Conservation (phyloP, 306 rosid genomes). For the Glycine soja region DNA sequence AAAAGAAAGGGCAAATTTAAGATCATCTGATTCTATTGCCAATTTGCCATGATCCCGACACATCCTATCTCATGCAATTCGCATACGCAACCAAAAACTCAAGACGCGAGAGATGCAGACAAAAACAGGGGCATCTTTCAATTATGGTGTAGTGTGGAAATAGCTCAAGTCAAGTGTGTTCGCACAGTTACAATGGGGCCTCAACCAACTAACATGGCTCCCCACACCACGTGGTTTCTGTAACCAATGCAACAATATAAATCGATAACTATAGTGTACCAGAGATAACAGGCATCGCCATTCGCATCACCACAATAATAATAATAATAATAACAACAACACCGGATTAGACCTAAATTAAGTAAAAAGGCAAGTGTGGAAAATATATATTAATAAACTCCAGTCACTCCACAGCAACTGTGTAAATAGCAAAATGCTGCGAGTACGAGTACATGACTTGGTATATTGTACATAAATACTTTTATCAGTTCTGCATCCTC, state of each 20-base stretch:
- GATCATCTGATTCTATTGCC: neutral
- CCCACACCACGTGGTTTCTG: conserved; percentile 52
- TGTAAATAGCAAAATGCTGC: conserved; percentile 47
- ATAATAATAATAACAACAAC: neutral
- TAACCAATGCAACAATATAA: conserved; percentile 3
- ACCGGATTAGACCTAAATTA: neutral
- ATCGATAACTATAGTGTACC: neutral
- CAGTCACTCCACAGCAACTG: conserved; percentile 48
- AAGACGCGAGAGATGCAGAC: conserved; percentile 42
- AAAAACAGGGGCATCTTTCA: conserved; percentile 44
- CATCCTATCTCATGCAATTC: conserved; percentile 37
- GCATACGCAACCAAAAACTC: conserved; percentile 25
- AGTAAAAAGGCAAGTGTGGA: neutral
- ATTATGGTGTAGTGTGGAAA: conserved; percentile 4
- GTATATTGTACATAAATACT: conserved; percentile 49
- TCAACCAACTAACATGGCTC: conserved; percentile 36
- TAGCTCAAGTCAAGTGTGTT: neutral
- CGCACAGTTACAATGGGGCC: conserved; percentile 37
- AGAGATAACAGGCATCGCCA: neutral
- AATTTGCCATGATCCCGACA: too few relatives aligned
- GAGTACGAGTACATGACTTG: conserved; percentile 32
- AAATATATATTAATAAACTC: conserved; percentile 10
- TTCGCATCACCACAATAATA: conserved; percentile 9
- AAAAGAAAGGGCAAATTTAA: neutral
- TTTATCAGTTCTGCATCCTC: conserved; percentile 27